phyloP scores from a whole-genome alignment of 345 rosid genomes.

The Citrus hindsii region DNA sequence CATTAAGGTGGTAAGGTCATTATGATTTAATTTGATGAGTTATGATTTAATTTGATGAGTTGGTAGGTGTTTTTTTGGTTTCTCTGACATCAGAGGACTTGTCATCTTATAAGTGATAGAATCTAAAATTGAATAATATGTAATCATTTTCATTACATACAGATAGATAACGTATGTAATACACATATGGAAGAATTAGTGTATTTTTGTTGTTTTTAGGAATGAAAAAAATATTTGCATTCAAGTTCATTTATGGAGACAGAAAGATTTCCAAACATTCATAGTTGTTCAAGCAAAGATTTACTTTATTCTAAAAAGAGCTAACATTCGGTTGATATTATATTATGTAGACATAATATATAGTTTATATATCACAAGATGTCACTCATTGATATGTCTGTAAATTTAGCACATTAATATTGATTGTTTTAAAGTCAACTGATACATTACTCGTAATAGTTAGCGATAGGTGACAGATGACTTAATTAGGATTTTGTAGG shows the following conservation, averaged over 20 bases:
- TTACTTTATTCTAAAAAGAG: no score
- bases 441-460: no score
- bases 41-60: constrained; percentile 3
- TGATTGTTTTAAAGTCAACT: no score
- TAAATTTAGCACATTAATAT: no score
- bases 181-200: background rate
- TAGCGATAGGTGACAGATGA: no score
- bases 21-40: constrained; percentile 3
- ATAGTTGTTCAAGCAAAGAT: no score
- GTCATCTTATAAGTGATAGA: background rate
- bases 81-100: background rate
- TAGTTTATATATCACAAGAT: no score
- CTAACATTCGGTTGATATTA: no score
- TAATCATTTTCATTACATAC: background rate
- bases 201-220: background rate
- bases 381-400: no score
- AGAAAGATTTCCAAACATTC: background rate
- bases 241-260: constrained; percentile 5
- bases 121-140: background rate
- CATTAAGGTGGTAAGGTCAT: background rate
- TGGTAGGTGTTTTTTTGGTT: background rate
- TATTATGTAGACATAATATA: no score
- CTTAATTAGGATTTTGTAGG: no score
- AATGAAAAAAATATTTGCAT: background rate
- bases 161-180: background rate